Conservation (phyloP, 257 asterid genomes). For the Salvia miltiorrhiza region DNA sequence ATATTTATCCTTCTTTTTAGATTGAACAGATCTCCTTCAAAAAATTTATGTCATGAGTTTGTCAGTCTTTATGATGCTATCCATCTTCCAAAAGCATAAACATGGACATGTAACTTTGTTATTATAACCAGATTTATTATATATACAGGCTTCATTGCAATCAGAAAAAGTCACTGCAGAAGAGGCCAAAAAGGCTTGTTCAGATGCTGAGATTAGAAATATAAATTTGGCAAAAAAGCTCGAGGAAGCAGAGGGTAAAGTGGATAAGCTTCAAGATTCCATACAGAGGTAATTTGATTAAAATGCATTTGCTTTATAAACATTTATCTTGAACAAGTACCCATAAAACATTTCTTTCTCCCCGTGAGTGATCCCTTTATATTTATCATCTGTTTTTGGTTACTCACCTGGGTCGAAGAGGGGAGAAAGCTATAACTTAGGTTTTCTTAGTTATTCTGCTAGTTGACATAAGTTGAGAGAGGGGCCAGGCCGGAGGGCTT, state of each 20-base stretch:
- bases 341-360: not conserved
- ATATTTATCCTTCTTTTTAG: not conserved
- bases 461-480: not conserved
- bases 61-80: not conserved
- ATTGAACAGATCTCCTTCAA: not conserved
- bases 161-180: slow-evolving; percentile 70
- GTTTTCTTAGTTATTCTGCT: slow-evolving; percentile 5
- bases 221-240: slow-evolving; percentile 55
- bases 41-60: not conserved
- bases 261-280: slow-evolving; percentile 78
- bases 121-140: slow-evolving; percentile 13
- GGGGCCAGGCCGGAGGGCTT: not conserved
- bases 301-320: slow-evolving; percentile 1
- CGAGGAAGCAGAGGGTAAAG: slow-evolving; percentile 71
- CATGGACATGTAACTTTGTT: slow-evolving; percentile 1
- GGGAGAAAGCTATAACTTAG: not conserved
- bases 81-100: slow-evolving; percentile 9
- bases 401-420: not conserved
- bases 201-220: slow-evolving; percentile 61
- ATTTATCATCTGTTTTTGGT: not conserved
- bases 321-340: not conserved
- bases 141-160: slow-evolving; percentile 59
- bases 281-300: slow-evolving; percentile 61
- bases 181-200: slow-evolving; percentile 58
- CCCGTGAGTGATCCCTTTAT: not conserved